These are phyloP conservation scores for Neohortaea acidophila DNA, from an alignment of 495 filamentous ascomycete genomes.

Conservation along the genomic window DNA sequence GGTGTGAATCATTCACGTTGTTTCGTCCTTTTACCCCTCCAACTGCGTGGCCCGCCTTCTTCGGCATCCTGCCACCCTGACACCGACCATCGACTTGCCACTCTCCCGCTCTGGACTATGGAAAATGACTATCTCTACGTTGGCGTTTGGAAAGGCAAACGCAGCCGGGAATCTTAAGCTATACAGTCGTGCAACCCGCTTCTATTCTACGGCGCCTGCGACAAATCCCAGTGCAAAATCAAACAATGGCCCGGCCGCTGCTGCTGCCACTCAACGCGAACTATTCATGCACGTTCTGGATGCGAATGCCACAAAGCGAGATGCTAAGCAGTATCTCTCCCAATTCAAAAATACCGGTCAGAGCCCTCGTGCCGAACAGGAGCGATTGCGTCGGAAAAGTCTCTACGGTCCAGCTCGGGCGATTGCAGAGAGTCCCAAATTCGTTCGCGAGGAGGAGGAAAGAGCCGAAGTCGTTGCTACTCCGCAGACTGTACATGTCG, in stretches of 20 bases:
- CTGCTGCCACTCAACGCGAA: slow-evolving; percentile 9
- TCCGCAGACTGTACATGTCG: slow-evolving; percentile 53
- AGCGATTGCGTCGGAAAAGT: slow-evolving; percentile 19
- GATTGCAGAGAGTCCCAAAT: slow-evolving; percentile 48
- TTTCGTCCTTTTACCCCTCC: background rate
- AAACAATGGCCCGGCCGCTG: background rate
- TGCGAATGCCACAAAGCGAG: slow-evolving; percentile 75
- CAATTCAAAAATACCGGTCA: slow-evolving; percentile 40
- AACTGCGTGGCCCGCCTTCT: no score
- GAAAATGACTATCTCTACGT: slow-evolving; percentile 22
- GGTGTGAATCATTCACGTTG: background rate
- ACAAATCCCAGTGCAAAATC: background rate
- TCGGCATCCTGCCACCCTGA: no score
- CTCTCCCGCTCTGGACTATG: slow-evolving; percentile 4
- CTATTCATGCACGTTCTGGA: slow-evolving; percentile 40
- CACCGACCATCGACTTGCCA: background rate
- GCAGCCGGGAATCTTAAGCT: slow-evolving; percentile 8
- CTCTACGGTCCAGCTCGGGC: slow-evolving; percentile 45
- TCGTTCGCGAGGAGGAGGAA: slow-evolving; percentile 35
- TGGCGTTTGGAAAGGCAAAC: slow-evolving; percentile 20
- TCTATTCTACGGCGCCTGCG: no score
- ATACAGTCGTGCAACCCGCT: background rate
- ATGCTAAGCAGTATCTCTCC: slow-evolving; percentile 75
- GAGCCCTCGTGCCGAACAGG: slow-evolving; percentile 4
- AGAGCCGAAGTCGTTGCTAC: slow-evolving; percentile 21